phyloP scores from a whole-genome alignment of 768 basidiomycete species.

The Chalciporus chontae region DNA sequence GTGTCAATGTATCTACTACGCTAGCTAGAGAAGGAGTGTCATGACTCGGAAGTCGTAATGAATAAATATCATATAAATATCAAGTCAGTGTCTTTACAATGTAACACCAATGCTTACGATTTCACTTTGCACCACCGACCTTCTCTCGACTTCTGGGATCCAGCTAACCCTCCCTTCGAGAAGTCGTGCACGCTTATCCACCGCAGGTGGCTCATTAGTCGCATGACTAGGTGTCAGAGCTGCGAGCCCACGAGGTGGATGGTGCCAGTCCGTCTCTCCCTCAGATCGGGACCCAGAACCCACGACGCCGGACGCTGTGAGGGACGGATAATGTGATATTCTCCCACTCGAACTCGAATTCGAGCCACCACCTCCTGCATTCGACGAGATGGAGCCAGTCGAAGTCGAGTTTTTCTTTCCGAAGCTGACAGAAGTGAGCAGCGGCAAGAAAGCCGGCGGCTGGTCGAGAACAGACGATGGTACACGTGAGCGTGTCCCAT shows the following conservation, averaged over 20 bases:
- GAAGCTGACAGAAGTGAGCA: constrained; percentile 27
- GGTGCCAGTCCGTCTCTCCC: constrained; percentile 20
- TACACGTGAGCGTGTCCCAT: constrained; percentile 8
- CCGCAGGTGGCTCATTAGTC: background rate
- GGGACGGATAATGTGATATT: constrained; percentile 28
- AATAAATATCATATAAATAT: constrained; percentile 21
- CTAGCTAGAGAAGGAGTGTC: background rate
- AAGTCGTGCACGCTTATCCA: constrained; percentile 18
- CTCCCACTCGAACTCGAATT: constrained; percentile 13
- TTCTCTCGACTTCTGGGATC: constrained; percentile 22
- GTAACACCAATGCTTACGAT: constrained; percentile 26
- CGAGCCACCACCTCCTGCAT: constrained; percentile 1
- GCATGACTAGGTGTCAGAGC: constrained; percentile 3
- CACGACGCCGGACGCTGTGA: too few species aligned
- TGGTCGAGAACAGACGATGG: constrained; percentile 7
- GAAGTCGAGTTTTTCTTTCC: constrained; percentile 20
- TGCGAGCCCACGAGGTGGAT: constrained; percentile 23
- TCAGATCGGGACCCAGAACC: constrained; percentile 13
- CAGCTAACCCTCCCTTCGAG: constrained; percentile 15
- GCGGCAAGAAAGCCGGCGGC: constrained; percentile 3
- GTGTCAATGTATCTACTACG: background rate
- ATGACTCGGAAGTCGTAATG: background rate
- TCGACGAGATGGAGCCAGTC: constrained; percentile 16
- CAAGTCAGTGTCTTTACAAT: constrained; percentile 11
- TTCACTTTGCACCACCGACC: constrained; percentile 17